Percentiles rank a stretch among this genome's conserved stretches.
Conservation (phyloP, 202 grass and related monocot species). For the Musa balbisiana region DNA sequence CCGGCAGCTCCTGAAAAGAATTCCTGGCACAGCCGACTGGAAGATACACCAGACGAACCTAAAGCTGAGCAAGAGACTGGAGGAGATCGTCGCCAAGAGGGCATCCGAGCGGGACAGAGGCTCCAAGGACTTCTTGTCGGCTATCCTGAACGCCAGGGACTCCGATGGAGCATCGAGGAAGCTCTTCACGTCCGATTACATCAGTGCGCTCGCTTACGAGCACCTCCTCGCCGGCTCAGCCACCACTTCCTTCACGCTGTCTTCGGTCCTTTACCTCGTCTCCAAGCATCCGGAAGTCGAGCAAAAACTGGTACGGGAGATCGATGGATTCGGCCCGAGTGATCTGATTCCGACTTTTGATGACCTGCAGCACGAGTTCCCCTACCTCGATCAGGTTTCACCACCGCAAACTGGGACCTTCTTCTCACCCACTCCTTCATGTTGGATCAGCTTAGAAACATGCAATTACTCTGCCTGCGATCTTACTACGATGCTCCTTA, state of each 20-base stretch:
- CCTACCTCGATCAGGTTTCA: constrained; percentile 60
- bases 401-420: not conserved
- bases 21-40: constrained; percentile 63
- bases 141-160: constrained; percentile 61
- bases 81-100: constrained; percentile 48
- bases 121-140: constrained; percentile 70
- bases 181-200: constrained; percentile 63
- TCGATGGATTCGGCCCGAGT: constrained; percentile 40
- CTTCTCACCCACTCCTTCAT: not conserved
- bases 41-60: constrained; percentile 65
- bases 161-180: constrained; percentile 29
- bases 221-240: constrained; percentile 84
- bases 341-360: constrained; percentile 36
- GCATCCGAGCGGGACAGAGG: constrained; percentile 26
- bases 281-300: constrained; percentile 58
- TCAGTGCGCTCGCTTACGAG: constrained; percentile 81
- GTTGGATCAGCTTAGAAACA: not conserved
- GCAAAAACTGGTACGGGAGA: constrained; percentile 49
- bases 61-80: constrained; percentile 63
- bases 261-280: constrained; percentile 72
- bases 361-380: constrained; percentile 49
- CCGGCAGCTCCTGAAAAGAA: constrained; percentile 41
- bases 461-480: not conserved
- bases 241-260: constrained; percentile 82
- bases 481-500: not conserved